Percentiles rank a stretch among this genome's conserved stretches.
Evolutionary conservation across 1,284 basidiomycete genomes (phyloP).

Genomic region (Sparassis latifolia): DNA sequence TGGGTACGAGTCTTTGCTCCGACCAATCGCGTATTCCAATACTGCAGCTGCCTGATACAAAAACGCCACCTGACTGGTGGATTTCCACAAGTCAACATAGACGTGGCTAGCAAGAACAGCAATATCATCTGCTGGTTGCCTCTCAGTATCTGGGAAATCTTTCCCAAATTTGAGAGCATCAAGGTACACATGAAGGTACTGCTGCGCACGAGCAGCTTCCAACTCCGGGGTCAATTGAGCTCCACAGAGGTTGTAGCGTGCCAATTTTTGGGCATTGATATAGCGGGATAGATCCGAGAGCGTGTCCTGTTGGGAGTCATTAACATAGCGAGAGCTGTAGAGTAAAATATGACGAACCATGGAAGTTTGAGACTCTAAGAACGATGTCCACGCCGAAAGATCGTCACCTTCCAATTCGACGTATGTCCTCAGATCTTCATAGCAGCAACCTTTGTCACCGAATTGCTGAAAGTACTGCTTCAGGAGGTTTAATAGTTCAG

Average conservation of each 20-base stretch:
- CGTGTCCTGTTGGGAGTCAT: conserved; percentile 23
- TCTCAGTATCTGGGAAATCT: conserved; percentile 65
- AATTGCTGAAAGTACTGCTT: conserved; percentile 67
- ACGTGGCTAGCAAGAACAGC: conserved; percentile 68
- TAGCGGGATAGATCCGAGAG: conserved; percentile 42
- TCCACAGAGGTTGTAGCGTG: conserved; percentile 49
- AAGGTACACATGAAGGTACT: conserved; percentile 57
- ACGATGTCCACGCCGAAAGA: conserved; percentile 46
- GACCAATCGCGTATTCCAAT: conserved; percentile 66
- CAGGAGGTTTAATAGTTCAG: conserved; percentile 39
- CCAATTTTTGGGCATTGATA: conserved; percentile 69
- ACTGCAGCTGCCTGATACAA: conserved; percentile 58
- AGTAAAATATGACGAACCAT: conserved; percentile 34
- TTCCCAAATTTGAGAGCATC: conserved; percentile 60
- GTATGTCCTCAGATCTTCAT: conserved; percentile 76
- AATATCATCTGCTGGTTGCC: conserved; percentile 85
- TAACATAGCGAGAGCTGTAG: conserved; percentile 15
- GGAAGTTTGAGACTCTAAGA: conserved; percentile 40
- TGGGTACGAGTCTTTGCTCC: conserved; percentile 73
- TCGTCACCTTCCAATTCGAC: conserved; percentile 41
- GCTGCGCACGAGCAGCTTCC: conserved; percentile 44
- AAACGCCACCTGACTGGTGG: conserved; percentile 46
- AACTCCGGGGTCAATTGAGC: conserved; percentile 46
- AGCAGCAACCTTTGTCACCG: conserved; percentile 79
- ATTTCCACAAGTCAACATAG: conserved; percentile 58